Base-by-base conservation (phyloP, 1,284 basidiomycete genomes). In the Malassezia slooffiae region DNA sequence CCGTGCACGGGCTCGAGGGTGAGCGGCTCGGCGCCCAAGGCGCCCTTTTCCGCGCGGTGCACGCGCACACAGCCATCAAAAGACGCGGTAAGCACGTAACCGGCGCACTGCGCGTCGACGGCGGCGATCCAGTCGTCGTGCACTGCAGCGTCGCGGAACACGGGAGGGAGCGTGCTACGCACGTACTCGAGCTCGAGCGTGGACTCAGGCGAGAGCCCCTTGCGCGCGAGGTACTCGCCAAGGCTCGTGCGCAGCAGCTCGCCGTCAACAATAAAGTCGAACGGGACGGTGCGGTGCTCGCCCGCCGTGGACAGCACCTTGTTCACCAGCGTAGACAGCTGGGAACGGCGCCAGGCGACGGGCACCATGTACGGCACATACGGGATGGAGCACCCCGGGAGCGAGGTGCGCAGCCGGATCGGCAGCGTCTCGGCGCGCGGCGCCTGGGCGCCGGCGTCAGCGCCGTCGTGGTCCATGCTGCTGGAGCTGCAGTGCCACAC, bases 261-360 rank as follows among this genome's bases (percentile, higher is more conserved):
- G 22, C 87, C 86, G 45, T 79, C 76, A 37, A 93, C 75, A 35
- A 97, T 73, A 71, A 96, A 97, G 71, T 97, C 91, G 62, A 96
- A 96, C 0, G 90, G 91, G 1, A 95, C 75, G 0, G 85, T 80
- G 38, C 45, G 30, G 21, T 39, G 15, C 16, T 38, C 28, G n/a
- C 45, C 34, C 0, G 76, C 62, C 10, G 87, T 77, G 1, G 78
- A 76, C 13, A 97, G 75, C 1, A 91, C 85, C 66, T 93, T 91
- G 75, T 97, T 97, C 56, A 99, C 82, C 35, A 96, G 80, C 54
- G 95, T 89, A 0, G 90, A 96, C n/a, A 97, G 82, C 66, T 96
- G 91, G 68, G 85, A 93, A 13, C 90, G 81, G 44, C 78, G 79
- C 90, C 90, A 97, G 70, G 79, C 75, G 1, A 80, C 75, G 0